Conservation (phyloP, 2,329 filamentous ascomycete genomes). For the Fusarium sp. region DNA sequence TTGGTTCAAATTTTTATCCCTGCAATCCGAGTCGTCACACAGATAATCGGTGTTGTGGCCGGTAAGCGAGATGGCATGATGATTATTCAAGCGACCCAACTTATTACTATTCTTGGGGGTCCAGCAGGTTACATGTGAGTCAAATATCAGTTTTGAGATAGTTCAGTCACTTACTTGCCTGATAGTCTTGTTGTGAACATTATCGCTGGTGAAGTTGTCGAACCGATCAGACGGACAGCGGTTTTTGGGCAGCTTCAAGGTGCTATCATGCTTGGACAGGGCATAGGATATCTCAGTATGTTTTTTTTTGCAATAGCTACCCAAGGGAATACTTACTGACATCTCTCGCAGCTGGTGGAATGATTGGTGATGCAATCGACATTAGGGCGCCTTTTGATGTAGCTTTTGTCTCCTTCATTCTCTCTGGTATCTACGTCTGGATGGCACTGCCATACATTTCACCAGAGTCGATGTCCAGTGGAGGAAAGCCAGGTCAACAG, state of each 20-base stretch:
- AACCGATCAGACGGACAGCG: slow-evolving; percentile 69
- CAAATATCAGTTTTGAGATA: no score
- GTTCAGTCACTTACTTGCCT: background rate
- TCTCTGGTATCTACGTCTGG: slow-evolving; percentile 58
- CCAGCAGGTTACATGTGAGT: slow-evolving; percentile 73
- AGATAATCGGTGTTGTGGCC: slow-evolving; percentile 73
- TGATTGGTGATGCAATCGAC: slow-evolving; percentile 72
- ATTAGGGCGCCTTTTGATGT: slow-evolving; percentile 74
- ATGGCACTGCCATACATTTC: slow-evolving; percentile 64
- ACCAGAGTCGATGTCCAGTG: slow-evolving; percentile 54
- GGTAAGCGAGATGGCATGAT: slow-evolving; percentile 73
- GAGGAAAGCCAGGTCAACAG: slow-evolving; percentile 47
- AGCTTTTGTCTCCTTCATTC: slow-evolving; percentile 68
- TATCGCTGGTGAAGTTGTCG: slow-evolving; percentile 74
- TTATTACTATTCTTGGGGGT: slow-evolving; percentile 76
- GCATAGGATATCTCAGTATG: slow-evolving; percentile 70
- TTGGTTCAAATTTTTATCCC: slow-evolving; percentile 73
- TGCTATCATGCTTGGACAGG: slow-evolving; percentile 74
- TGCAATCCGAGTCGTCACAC: slow-evolving; percentile 71
- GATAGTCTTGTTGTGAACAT: slow-evolving; percentile 72
- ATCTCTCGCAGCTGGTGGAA: slow-evolving; percentile 64
- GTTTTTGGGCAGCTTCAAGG: slow-evolving; percentile 76
- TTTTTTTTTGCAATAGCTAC: background rate
- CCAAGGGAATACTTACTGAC: background rate
- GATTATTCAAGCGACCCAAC: slow-evolving; percentile 75